Percentiles rank a stretch among this genome's conserved stretches.
Evolutionary conservation across 1,284 basidiomycete genomes (phyloP).

Genomic region (Rhodotorula sp.): DNA sequence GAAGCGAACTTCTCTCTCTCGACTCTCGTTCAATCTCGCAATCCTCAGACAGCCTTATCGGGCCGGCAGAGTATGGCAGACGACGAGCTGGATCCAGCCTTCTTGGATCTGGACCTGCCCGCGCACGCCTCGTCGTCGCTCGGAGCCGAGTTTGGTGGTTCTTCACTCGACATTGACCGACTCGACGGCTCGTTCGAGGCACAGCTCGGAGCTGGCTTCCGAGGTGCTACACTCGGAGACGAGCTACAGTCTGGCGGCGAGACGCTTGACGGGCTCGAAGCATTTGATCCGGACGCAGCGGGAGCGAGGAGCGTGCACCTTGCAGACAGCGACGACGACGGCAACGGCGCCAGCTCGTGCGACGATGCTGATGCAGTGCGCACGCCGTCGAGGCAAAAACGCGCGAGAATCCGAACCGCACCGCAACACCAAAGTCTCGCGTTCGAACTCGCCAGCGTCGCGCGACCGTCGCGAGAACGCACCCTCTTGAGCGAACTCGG

Average conservation of each 20-base stretch:
- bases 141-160: neutral
- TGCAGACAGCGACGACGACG: neutral
- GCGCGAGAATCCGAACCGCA: neutral
- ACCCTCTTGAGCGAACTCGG: constrained; percentile 31
- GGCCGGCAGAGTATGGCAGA: constrained; percentile 5
- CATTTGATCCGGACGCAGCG: neutral
- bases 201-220: constrained; percentile 9
- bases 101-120: constrained; percentile 19
- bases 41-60: too few species aligned
- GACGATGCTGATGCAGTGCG: neutral
- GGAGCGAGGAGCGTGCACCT: neutral
- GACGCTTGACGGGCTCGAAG: neutral
- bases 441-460: constrained; percentile 29
- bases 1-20: too few species aligned
- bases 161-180: neutral
- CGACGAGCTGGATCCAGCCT: constrained; percentile 33
- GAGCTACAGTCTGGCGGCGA: neutral
- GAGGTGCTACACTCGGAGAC: neutral
- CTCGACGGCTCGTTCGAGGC: neutral
- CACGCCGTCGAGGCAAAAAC: neutral
- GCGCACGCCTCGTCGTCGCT: neutral
- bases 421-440: constrained; percentile 15
- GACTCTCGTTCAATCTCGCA: too few species aligned
- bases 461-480: constrained; percentile 6
- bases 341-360: too few species aligned